Conservation (phyloP, 2,329 filamentous ascomycete species). For the Aspergillus jensenii region DNA sequence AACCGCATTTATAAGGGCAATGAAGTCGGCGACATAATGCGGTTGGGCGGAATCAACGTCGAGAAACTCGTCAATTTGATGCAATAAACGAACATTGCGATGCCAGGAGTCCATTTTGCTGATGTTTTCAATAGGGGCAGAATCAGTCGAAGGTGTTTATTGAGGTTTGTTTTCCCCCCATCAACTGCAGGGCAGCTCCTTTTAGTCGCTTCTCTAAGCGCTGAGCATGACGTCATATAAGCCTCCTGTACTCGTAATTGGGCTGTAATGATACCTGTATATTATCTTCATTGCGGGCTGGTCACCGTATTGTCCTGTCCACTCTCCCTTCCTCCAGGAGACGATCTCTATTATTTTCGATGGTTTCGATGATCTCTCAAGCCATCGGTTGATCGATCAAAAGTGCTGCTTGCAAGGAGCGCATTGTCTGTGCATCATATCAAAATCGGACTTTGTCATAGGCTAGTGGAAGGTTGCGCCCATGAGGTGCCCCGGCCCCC, state of each 20-base stretch:
- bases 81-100: slow-evolving; percentile 27
- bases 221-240: slow-evolving; percentile 13
- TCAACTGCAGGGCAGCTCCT: not conserved
- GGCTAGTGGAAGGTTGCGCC: not conserved
- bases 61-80: slow-evolving; percentile 29
- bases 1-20: slow-evolving; percentile 28
- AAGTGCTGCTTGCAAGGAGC: not conserved
- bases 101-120: slow-evolving; percentile 24
- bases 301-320: not conserved
- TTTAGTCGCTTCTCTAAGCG: slow-evolving; percentile 6
- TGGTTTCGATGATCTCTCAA: not conserved
- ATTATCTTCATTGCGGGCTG: not conserved
- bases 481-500: slow-evolving; percentile 7
- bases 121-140: not conserved
- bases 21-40: slow-evolving; percentile 26
- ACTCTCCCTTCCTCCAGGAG: not conserved
- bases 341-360: not conserved
- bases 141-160: slow-evolving; percentile 5
- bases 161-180: not conserved
- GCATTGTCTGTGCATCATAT: not conserved
- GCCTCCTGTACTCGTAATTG: not conserved
- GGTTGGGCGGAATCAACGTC: slow-evolving; percentile 27
- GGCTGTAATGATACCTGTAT: not conserved
- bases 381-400: not conserved
- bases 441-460: not conserved